Evolutionary conservation across 345 rosid species (phyloP).

Genomic region (Euphorbia lathyris): DNA sequence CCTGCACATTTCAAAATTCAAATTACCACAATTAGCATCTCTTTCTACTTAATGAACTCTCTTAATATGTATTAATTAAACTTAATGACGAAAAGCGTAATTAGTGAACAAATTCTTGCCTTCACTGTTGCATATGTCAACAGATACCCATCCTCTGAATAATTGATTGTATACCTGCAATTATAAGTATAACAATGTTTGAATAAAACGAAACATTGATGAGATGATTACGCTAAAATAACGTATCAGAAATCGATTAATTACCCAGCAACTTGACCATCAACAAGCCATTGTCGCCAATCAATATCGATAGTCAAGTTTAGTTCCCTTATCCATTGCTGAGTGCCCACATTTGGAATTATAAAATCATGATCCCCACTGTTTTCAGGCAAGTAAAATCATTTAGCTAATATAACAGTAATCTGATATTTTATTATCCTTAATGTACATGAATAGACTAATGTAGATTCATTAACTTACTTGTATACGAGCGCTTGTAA

Average conservation of each 20-base stretch:
- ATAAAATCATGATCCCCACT: constrained; percentile 36
- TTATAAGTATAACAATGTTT: not conserved
- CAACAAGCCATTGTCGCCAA: constrained; percentile 45
- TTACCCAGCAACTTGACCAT: constrained; percentile 43
- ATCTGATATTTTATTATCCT: no score
- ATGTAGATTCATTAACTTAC: not conserved
- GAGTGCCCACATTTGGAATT: constrained; percentile 33
- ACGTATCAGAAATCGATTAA: not conserved
- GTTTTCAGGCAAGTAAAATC: not conserved
- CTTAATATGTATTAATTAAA: not conserved
- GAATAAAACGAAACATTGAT: not conserved
- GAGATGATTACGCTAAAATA: not conserved
- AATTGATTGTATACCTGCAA: constrained; percentile 15
- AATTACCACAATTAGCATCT: not conserved
- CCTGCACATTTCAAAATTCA: constrained; percentile 8
- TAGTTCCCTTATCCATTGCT: constrained; percentile 25
- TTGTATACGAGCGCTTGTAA: constrained; percentile 34
- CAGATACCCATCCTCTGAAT: not conserved
- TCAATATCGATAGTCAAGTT: constrained; percentile 23
- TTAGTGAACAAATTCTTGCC: constrained; percentile 17
- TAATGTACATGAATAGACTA: no score
- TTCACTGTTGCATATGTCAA: constrained; percentile 30
- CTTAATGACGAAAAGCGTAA: not conserved
- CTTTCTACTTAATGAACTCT: not conserved
- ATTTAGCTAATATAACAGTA: not conserved